phyloP scores from a whole-genome alignment of 1,284 basidiomycete genomes.

The Sporisorium reilianum region DNA sequence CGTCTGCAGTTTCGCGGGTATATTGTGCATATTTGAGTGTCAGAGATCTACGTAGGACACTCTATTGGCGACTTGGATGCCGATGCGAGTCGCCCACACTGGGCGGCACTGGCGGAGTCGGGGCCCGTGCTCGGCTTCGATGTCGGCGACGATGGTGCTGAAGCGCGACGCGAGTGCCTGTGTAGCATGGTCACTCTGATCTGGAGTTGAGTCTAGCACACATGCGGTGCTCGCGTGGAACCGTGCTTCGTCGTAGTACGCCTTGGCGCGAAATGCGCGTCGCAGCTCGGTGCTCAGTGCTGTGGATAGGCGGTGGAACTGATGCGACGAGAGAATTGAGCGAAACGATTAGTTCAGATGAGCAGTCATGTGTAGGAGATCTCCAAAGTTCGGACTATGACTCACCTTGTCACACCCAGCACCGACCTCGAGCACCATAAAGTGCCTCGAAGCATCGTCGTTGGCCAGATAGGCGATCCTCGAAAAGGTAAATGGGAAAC shows the following conservation, averaged over 20 bases:
- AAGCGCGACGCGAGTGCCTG: conserved; percentile 9
- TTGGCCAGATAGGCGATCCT: conserved; percentile 35
- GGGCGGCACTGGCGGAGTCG: conserved; percentile 23
- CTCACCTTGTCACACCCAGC: conserved; percentile 40
- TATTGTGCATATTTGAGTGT: not conserved
- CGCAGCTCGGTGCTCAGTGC: conserved; percentile 26
- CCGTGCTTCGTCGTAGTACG: conserved; percentile 51
- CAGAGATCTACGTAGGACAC: conserved; percentile 32
- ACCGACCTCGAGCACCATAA: conserved; percentile 47
- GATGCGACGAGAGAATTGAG: no score
- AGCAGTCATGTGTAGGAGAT: no score
- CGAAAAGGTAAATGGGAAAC: conserved; percentile 44
- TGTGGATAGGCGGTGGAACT: conserved; percentile 36
- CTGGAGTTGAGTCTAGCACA: not conserved
- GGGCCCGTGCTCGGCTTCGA: conserved; percentile 19
- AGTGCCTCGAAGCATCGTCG: conserved; percentile 41
- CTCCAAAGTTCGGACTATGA: no score
- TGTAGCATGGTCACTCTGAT: not conserved
- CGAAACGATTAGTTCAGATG: no score
- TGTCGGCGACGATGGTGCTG: conserved; percentile 3
- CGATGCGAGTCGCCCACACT: conserved; percentile 26
- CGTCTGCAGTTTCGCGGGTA: not conserved
- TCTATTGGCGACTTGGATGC: conserved; percentile 36
- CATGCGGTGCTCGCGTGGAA: conserved; percentile 50
- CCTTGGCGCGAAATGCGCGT: conserved; percentile 34